Conservation (phyloP, 352 stramenopile genomes). For the Aphanomyces stellatus region DNA sequence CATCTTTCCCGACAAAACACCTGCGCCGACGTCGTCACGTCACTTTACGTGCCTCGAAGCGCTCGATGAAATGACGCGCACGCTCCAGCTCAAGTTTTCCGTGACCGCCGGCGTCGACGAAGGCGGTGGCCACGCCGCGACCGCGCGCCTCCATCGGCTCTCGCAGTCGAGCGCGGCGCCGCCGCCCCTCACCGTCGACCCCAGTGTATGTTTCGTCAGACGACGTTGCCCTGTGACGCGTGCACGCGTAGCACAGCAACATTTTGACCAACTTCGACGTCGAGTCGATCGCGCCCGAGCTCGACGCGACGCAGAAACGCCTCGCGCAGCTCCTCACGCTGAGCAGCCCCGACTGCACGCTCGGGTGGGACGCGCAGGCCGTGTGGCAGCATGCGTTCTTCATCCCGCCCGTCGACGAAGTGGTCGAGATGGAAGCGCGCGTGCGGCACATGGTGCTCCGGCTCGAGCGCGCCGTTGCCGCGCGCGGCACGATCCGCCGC, state of each 20-base stretch:
- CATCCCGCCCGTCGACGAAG: constrained; percentile 35
- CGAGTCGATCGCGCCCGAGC: neutral
- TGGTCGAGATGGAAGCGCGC: constrained; percentile 37
- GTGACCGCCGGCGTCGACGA: neutral
- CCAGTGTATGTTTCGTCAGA: no score
- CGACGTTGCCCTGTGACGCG: no score
- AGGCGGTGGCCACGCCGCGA: neutral
- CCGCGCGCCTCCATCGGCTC: neutral
- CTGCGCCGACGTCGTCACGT: neutral
- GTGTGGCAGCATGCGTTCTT: constrained; percentile 56
- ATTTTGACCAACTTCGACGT: constrained; percentile 4
- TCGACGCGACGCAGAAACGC: neutral
- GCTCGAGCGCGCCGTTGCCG: constrained; percentile 30
- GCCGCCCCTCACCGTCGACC: no score
- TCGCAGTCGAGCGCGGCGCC: no score
- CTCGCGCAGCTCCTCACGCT: neutral
- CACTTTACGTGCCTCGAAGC: neutral
- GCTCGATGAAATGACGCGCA: constrained; percentile 4
- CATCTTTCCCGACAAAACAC: constrained; percentile 11
- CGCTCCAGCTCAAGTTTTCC: neutral
- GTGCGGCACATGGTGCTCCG: constrained; percentile 28
- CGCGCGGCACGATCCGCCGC: neutral
- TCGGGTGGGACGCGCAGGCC: constrained; percentile 40
- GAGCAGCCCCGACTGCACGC: constrained; percentile 30
- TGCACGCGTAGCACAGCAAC: no score